A percentile compares a stretch with the other conserved stretches of the same genome.
phyloP scores from a whole-genome alignment of 2,329 filamentous ascomycete genomes.

The Cladosporium sp. region DNA sequence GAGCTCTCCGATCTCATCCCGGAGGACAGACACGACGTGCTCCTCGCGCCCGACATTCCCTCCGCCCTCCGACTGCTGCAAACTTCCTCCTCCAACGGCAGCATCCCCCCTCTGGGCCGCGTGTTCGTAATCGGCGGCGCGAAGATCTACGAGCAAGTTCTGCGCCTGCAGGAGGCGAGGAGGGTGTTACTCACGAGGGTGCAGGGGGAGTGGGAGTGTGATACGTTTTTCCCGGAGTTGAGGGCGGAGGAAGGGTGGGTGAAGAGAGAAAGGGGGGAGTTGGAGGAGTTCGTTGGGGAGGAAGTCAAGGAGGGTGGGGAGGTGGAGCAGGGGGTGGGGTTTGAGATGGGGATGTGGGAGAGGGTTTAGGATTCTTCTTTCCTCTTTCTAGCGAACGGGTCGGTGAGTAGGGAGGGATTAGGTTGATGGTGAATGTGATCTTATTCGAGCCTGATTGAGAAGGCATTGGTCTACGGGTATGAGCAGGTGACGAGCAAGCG shows the following conservation, averaged over 20 bases:
- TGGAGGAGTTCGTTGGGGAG: slow-evolving; percentile 65
- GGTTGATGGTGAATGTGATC: too few species aligned
- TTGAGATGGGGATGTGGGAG: slow-evolving; percentile 25
- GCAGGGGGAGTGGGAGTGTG: slow-evolving; percentile 66
- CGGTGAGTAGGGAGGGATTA: too few species aligned
- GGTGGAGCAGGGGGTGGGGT: slow-evolving; percentile 28
- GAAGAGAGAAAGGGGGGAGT: slow-evolving; percentile 41
- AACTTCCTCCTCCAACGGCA: slow-evolving; percentile 21
- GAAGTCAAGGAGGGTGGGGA: slow-evolving; percentile 53
- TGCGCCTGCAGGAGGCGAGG: slow-evolving; percentile 55
- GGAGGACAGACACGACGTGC: slow-evolving; percentile 38
- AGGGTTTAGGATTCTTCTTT: too few species aligned
- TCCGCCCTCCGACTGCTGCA: slow-evolving; percentile 32
- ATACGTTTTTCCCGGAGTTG: slow-evolving; percentile 60
- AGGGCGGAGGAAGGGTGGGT: not conserved
- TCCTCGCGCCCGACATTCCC: slow-evolving; percentile 47
- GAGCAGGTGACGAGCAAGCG: too few species aligned
- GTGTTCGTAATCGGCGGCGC: slow-evolving; percentile 89
- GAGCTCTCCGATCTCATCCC: slow-evolving; percentile 20
- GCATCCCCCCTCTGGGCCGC: slow-evolving; percentile 43
- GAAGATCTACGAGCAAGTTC: slow-evolving; percentile 73
- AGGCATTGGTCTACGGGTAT: too few species aligned
- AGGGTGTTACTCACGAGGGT: slow-evolving; percentile 69
- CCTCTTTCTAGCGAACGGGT: too few species aligned
- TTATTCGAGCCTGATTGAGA: too few species aligned